phyloP scores from a whole-genome alignment of 257 asterid genomes.

The Jacaranda mimosifolia region DNA sequence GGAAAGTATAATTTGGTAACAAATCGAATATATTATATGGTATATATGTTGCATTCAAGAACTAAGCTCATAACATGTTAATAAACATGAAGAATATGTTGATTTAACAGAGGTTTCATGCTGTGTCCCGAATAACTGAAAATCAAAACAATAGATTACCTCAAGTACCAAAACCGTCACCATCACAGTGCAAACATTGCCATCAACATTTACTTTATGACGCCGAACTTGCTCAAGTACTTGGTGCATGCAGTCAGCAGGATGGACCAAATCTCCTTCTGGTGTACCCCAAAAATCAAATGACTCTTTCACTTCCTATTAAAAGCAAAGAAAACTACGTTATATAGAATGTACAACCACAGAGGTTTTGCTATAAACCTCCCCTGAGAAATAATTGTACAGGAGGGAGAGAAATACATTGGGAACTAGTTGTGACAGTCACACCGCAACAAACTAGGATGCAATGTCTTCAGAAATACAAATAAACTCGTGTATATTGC shows the following conservation, averaged over 20 bases:
- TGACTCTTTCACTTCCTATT: constrained; percentile 83
- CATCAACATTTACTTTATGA: constrained; percentile 93
- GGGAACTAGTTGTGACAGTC: background rate
- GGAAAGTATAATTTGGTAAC: too few species aligned
- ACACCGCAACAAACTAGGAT: background rate
- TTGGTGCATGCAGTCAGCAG: constrained; percentile 92
- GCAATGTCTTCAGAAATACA: background rate
- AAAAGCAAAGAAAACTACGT: background rate
- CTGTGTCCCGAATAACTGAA: background rate
- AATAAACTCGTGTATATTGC: constrained; percentile 9
- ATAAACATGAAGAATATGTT: background rate
- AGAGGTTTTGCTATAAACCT: background rate
- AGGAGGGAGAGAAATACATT: background rate
- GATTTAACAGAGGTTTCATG: background rate
- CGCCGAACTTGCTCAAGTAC: constrained; percentile 91
- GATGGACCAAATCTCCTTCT: constrained; percentile 90
- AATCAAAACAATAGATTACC: constrained; percentile 50
- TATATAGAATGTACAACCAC: constrained; percentile 7
- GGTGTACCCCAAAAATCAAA: constrained; percentile 94
- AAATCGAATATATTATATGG: too few species aligned
- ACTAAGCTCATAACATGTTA: background rate
- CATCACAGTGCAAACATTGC: constrained; percentile 96
- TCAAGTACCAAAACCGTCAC: constrained; percentile 93
- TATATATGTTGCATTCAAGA: background rate
- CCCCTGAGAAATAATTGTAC: background rate